These are phyloP conservation scores for Melanogaster broomeanus DNA, from an alignment of 768 basidiomycete species.

Conservation along the genomic window DNA sequence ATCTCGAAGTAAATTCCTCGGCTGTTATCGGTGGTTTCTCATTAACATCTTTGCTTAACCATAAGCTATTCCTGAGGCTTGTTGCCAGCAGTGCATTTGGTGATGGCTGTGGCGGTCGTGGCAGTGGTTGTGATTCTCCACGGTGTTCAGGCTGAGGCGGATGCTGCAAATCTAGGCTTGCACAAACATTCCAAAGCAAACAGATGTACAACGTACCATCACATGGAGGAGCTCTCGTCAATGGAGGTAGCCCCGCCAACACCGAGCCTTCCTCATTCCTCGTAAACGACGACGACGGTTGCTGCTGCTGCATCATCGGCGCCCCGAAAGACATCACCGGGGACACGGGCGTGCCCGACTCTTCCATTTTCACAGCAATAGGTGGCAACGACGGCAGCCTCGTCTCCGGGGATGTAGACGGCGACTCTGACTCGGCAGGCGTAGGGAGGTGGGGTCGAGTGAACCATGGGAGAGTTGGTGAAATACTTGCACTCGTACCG, in stretches of 20 bases:
- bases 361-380: constrained; percentile 32
- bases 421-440: constrained; percentile 27
- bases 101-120: neutral
- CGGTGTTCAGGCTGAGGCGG: neutral
- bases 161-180: neutral
- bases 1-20: constrained; percentile 21
- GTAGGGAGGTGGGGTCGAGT: constrained; percentile 30
- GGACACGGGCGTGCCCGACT: neutral
- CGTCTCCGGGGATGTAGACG: constrained; percentile 7
- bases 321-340: neutral
- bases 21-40: constrained; percentile 18
- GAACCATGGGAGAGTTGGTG: constrained; percentile 12
- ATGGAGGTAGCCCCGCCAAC: constrained; percentile 5
- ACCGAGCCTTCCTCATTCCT: neutral
- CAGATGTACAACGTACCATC: constrained; percentile 5
- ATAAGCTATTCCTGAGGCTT: constrained; percentile 14
- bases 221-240: neutral
- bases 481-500: constrained; percentile 5
- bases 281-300: neutral
- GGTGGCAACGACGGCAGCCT: constrained; percentile 29
- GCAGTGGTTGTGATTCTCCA: neutral
- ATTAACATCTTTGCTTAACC: neutral
- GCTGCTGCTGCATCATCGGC: neutral
- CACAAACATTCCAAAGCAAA: neutral
- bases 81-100: constrained; percentile 3